phyloP scores from a whole-genome alignment of 1,284 basidiomycete genomes.

The Marasmius tenuissimus region DNA sequence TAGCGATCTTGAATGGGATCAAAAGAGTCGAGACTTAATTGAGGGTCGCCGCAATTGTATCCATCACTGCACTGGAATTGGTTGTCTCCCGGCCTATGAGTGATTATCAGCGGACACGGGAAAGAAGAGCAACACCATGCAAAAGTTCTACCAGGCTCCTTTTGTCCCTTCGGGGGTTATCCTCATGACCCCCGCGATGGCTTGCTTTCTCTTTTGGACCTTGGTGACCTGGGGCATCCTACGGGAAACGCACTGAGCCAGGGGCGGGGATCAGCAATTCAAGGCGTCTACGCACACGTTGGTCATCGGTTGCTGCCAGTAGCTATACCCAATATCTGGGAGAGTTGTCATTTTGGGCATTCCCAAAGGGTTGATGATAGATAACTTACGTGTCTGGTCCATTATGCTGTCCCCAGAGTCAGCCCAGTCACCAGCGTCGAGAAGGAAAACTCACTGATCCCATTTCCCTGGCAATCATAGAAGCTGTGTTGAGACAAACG shows the following conservation, averaged over 20 bases:
- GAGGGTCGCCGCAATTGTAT: constrained; percentile 49
- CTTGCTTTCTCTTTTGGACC: constrained; percentile 58
- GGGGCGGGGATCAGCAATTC: neutral
- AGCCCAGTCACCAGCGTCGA: neutral
- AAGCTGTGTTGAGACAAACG: neutral
- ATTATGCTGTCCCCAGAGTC: constrained; percentile 49
- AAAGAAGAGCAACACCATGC: neutral
- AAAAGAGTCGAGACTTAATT: constrained; percentile 54
- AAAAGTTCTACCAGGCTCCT: constrained; percentile 47
- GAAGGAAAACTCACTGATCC: constrained; percentile 43
- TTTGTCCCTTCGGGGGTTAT: constrained; percentile 60
- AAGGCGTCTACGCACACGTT: constrained; percentile 3
- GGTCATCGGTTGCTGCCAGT: constrained; percentile 15
- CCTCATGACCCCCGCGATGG: constrained; percentile 59
- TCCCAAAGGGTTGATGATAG: neutral
- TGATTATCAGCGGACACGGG: neutral
- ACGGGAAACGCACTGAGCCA: neutral
- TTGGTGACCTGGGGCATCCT: constrained; percentile 59
- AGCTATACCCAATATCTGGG: constrained; percentile 52
- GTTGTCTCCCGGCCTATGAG: constrained; percentile 60
- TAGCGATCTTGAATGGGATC: constrained; percentile 51
- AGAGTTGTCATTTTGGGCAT: neutral
- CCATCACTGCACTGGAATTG: constrained; percentile 49
- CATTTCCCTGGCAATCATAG: constrained; percentile 47
- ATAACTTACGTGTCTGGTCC: constrained; percentile 53